Conservation (phyloP, 2,329 filamentous ascomycete species). For the Magnaporthiopsis rhizophila region DNA sequence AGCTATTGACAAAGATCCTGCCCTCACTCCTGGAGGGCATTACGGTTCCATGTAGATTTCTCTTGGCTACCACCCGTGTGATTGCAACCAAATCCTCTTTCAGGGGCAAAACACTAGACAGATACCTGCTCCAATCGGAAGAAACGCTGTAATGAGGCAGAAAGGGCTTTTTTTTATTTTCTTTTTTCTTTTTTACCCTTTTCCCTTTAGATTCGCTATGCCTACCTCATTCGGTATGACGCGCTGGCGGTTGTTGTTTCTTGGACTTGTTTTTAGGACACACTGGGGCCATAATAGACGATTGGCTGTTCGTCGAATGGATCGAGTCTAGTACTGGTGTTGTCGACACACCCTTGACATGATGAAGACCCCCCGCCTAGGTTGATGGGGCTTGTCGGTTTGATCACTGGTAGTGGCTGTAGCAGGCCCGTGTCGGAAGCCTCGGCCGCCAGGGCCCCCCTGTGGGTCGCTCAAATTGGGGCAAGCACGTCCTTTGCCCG, state of each 20-base stretch:
- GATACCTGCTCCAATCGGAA: neutral
- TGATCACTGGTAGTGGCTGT: constrained; percentile 1
- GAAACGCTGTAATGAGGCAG: neutral
- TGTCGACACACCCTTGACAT: no score
- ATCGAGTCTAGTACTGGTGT: neutral
- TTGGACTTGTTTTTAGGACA: neutral
- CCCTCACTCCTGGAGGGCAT: no score
- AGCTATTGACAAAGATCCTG: no score
- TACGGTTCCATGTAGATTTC: no score
- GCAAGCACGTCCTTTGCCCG: neutral
- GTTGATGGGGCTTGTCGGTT: constrained; percentile 1
- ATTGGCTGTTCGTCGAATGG: neutral
- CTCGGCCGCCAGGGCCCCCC: neutral
- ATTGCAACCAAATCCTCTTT: no score
- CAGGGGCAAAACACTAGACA: neutral
- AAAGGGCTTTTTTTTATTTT: neutral
- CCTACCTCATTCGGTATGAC: neutral
- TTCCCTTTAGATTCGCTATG: neutral
- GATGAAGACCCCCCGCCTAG: neutral
- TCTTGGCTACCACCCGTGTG: no score
- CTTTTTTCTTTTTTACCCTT: no score
- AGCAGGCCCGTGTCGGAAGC: constrained; percentile 2
- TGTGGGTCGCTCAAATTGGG: neutral
- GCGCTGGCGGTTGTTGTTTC: neutral
- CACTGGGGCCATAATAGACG: neutral